Evolutionary conservation across 164 flowering plant species (phyloP).

Genomic region (Magnolia kwangsiensis): DNA sequence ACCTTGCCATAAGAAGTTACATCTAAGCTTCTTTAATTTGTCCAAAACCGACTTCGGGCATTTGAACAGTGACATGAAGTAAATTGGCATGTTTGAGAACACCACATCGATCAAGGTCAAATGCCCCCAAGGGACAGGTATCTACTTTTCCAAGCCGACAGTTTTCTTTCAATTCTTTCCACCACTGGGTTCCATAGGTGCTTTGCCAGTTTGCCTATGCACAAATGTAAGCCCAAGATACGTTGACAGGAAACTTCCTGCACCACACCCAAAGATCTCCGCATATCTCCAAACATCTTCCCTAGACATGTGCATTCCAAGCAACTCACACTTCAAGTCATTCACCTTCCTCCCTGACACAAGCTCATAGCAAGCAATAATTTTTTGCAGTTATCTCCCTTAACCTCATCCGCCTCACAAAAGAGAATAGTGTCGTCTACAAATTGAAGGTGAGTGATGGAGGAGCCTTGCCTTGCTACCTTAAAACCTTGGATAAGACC

Average conservation of each 20-base stretch:
- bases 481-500: background rate
- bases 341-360: background rate
- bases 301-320: background rate
- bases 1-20: background rate
- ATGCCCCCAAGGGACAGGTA: background rate
- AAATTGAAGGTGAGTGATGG: background rate
- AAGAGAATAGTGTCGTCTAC: background rate
- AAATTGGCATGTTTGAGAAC: background rate
- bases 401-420: background rate
- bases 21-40: background rate
- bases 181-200: background rate
- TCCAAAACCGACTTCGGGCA: background rate
- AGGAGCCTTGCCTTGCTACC: background rate
- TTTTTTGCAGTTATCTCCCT: background rate
- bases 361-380: background rate
- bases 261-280: background rate
- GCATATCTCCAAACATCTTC: background rate
- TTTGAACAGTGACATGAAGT: background rate
- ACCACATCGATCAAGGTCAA: background rate
- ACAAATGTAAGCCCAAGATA: background rate
- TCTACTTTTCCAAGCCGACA: background rate
- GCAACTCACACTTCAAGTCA: background rate
- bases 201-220: background rate
- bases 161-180: background rate
- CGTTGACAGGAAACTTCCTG: background rate